phyloP scores from a whole-genome alignment of 768 basidiomycete species.

The Boletus speciosus region DNA sequence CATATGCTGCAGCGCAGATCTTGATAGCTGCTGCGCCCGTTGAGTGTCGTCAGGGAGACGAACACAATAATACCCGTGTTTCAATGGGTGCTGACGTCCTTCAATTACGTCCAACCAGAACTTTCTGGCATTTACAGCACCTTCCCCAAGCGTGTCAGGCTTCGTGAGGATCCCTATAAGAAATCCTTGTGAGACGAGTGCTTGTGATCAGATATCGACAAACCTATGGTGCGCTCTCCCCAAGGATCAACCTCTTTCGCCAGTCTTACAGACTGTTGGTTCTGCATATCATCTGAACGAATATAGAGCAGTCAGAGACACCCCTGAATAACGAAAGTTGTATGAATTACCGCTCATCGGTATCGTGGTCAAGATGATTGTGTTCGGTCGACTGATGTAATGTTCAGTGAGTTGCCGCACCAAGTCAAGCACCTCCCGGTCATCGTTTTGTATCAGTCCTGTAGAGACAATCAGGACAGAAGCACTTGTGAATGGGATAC shows the following conservation, averaged over 20 bases:
- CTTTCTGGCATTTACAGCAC: conserved; percentile 38
- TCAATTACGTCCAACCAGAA: conserved; percentile 53
- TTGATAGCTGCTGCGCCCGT: conserved; percentile 37
- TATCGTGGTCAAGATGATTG: conserved; percentile 62
- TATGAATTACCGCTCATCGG: conserved; percentile 54
- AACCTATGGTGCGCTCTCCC: conserved; percentile 63
- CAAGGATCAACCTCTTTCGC: conserved; percentile 51
- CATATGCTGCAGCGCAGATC: conserved; percentile 34
- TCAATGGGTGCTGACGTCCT: conserved; percentile 43
- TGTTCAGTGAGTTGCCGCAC: conserved; percentile 47
- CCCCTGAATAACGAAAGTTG: not conserved
- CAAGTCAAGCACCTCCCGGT: conserved; percentile 37
- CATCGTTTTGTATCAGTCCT: conserved; percentile 60
- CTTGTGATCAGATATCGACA: not conserved
- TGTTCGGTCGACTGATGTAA: conserved; percentile 48
- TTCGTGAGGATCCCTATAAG: conserved; percentile 64
- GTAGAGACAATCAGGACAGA: conserved; percentile 6
- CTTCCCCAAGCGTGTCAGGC: conserved; percentile 51
- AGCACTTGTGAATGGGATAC: not conserved
- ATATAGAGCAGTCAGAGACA: not conserved
- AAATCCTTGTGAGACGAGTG: not conserved
- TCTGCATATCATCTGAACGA: conserved; percentile 62
- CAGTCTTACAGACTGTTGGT: conserved; percentile 53
- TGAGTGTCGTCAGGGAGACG: conserved; percentile 61
- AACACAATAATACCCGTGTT: conserved; percentile 63